Percentiles rank a stretch among this genome's conserved stretches.
phyloP scores from a whole-genome alignment of 345 rosid genomes.

The Citrus reticulata region DNA sequence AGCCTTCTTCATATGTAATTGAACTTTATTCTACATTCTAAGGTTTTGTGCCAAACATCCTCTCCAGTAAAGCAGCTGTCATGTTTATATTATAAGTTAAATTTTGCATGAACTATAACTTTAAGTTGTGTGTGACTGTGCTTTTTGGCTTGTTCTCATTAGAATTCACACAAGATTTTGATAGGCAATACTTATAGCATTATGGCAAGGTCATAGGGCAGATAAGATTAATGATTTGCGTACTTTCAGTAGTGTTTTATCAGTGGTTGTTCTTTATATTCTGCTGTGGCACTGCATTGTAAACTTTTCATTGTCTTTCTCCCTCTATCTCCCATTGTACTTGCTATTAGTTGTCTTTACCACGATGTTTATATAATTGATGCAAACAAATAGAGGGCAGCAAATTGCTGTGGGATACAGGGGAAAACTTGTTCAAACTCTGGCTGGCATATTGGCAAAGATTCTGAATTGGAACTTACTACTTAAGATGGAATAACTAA shows the following conservation, averaged over 20 bases:
- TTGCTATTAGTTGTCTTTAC: background rate
- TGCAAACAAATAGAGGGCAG: background rate
- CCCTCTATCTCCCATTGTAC: background rate
- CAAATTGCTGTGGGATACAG: background rate
- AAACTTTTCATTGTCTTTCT: background rate
- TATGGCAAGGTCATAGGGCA: background rate
- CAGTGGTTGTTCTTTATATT: background rate
- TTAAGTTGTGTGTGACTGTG: background rate
- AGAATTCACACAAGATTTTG: background rate
- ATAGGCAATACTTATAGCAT: background rate
- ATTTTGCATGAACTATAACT: background rate
- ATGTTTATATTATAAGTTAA: background rate
- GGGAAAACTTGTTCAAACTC: background rate
- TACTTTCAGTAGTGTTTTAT: background rate
- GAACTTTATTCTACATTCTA: background rate
- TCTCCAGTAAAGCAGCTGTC: background rate
- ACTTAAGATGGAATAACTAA: background rate
- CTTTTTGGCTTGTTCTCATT: background rate
- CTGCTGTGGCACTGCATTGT: background rate
- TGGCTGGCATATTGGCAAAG: background rate
- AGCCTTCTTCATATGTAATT: background rate
- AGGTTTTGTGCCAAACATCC: background rate
- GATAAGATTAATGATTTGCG: background rate
- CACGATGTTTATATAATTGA: background rate
- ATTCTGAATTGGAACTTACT: background rate